phyloP scores from a whole-genome alignment of 495 filamentous ascomycete genomes.

The Opeltia flavorubescens region DNA sequence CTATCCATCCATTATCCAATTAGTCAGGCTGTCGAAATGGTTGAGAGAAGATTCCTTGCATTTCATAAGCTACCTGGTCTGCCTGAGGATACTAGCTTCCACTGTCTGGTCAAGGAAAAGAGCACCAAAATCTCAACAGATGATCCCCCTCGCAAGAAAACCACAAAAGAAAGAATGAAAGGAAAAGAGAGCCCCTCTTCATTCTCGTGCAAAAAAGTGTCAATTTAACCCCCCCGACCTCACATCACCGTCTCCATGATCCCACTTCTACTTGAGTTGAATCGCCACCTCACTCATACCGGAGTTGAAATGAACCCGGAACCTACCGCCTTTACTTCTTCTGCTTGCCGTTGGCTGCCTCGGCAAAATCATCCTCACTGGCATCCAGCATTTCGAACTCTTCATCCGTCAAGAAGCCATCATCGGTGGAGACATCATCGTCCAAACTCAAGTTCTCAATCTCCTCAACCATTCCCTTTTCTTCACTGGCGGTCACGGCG shows the following conservation, averaged over 20 bases:
- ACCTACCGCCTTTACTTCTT: not conserved
- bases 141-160: not conserved
- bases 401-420: conserved; percentile 83
- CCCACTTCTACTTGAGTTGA: not conserved
- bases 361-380: conserved; percentile 75
- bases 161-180: not conserved
- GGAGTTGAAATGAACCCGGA: not conserved
- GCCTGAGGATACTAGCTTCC: not conserved
- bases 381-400: conserved; percentile 96
- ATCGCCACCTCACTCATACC: not conserved
- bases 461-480: conserved; percentile 46
- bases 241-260: not conserved
- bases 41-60: not conserved
- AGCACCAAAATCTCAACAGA: not conserved
- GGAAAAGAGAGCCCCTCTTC: not conserved
- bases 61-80: not conserved
- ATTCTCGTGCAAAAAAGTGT: not conserved
- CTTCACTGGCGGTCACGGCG: conserved; percentile 28
- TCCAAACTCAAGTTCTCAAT: conserved; percentile 50
- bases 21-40: too few species aligned
- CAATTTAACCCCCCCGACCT: not conserved
- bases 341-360: conserved; percentile 18
- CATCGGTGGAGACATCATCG: conserved; percentile 42
- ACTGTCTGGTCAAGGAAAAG: not conserved
- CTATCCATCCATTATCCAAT: too few species aligned